Evolutionary conservation across 768 basidiomycete genomes (phyloP).

Genomic region (Boletales sp.): DNA sequence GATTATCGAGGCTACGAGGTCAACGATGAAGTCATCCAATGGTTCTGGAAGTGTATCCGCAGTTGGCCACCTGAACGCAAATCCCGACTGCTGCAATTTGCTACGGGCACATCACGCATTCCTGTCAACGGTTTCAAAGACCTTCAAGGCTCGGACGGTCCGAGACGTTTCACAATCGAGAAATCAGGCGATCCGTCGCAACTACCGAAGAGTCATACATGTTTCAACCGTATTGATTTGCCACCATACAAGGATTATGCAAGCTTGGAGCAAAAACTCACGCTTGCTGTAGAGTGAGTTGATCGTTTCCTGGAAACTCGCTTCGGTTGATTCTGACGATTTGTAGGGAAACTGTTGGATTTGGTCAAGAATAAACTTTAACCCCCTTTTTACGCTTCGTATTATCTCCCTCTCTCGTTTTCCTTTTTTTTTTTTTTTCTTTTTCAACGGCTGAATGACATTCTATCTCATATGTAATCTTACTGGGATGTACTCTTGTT

Average conservation of each 20-base stretch:
- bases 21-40: constrained; percentile 95
- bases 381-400: constrained; percentile 13
- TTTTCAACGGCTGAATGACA: constrained; percentile 12
- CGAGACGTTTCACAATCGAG: constrained; percentile 96
- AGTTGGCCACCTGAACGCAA: constrained; percentile 99
- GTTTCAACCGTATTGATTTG: constrained; percentile 95
- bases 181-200: constrained; percentile 97
- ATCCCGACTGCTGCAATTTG: constrained; percentile 92
- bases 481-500: constrained; percentile 19
- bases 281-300: constrained; percentile 88
- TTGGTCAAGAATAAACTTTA: constrained; percentile 79
- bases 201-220: constrained; percentile 93
- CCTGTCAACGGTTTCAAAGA: constrained; percentile 99
- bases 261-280: constrained; percentile 91
- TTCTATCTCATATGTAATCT: constrained; percentile 31
- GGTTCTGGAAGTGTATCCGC: constrained; percentile 99
- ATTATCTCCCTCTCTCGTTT: not conserved
- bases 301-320: not conserved
- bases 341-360: constrained; percentile 84
- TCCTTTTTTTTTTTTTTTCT: constrained; percentile 3
- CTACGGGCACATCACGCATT: constrained; percentile 94
- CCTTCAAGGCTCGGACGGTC: constrained; percentile 95
- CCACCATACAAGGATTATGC: constrained; percentile 98
- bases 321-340: constrained; percentile 14
- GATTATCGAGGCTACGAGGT: constrained; percentile 97